Base-by-base conservation (phyloP, 768 basidiomycete genomes). In the Suillus variegatus region DNA sequence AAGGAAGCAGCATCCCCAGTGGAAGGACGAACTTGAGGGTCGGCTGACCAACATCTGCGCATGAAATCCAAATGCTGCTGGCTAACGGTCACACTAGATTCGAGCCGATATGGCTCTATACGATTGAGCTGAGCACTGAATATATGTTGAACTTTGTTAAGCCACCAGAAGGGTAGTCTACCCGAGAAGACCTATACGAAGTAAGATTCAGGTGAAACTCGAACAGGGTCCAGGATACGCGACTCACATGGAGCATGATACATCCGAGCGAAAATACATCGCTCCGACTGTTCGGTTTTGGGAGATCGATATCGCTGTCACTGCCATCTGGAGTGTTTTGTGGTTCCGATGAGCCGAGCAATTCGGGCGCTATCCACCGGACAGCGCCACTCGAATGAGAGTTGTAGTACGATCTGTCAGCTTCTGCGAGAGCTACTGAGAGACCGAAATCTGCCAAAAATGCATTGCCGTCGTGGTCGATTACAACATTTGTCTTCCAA, bases 261-360 rank as follows among this genome's bases (percentile, higher is more conserved):
- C 56, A 57, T 9, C 56, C 56, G n/a, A 57, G 56, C 32, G 56
- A 57, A 22, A 57, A 57, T 16, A 57, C 38, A 9, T 57, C 56
- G 14, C 56, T 57, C 14, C 40, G 36, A 22, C n/a, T n/a, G 22
- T 36, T 57, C 6, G 56, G 56, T 40, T 38, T 57, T 12, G 14
- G 56, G 14, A 57, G 28, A 28, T 52, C 4, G 28, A 5, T 1
- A 32, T 52, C 28, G 9, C 28, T 18, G 52, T 18, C 25, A 28
- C 8, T 3, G 16, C 4, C 9, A 6, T 52, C 52, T 4, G 7
- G 7, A 14, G 3, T 38, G 36, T 4, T 52, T 32, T 28, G 8
- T 28, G 52, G 18, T 32, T 52, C 52, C 28, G 7, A 25, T 18
- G 4, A 18, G 36, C 35, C 36, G 1, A 36, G 16, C n/a, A 56